A percentile compares a stretch with the other conserved stretches of the same genome.
Conservation (phyloP, 2,329 filamentous ascomycete species). For the Achaetomium macrosporum region DNA sequence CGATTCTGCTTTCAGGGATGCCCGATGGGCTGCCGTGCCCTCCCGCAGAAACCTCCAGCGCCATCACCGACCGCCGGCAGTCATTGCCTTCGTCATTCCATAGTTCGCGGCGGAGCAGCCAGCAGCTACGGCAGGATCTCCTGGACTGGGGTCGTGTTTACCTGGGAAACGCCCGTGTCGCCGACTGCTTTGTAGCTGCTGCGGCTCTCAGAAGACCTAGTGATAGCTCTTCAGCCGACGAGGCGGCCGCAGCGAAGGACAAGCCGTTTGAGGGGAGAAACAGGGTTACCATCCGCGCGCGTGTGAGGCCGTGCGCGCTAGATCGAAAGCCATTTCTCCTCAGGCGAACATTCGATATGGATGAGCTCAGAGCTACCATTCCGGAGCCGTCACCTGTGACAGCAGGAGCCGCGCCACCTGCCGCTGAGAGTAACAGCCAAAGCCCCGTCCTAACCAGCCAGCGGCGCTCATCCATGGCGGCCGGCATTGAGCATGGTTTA, state of each 20-base stretch:
- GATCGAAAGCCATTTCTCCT: conserved; percentile 43
- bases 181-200: conserved; percentile 42
- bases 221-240: conserved; percentile 21
- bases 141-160: conserved; percentile 38
- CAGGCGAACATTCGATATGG: conserved; percentile 45
- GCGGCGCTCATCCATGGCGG: conserved; percentile 15
- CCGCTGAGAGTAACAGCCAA: conserved; percentile 8
- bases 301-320: conserved; percentile 37
- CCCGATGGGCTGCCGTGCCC: conserved; percentile 17
- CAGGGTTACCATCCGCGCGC: conserved; percentile 37
- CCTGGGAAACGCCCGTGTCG: conserved; percentile 36
- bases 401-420: conserved; percentile 13
- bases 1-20: conserved; percentile 28
- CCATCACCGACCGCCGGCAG: conserved; percentile 24
- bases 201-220: conserved; percentile 35
- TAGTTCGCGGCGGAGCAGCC: conserved; percentile 20
- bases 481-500: conserved; percentile 16
- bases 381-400: conserved; percentile 28
- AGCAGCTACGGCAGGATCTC: conserved; percentile 32
- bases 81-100: conserved; percentile 20
- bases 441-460: conserved; percentile 8
- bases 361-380: conserved; percentile 42
- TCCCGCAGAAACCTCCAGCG: conserved; percentile 5
- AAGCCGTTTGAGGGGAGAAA: neutral
- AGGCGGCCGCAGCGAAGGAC: conserved; percentile 2